A percentile compares a stretch with the other conserved stretches of the same genome.
Evolutionary conservation across 306 rosid genomes (phyloP).

Genomic region (Begonia peltatifolia): DNA sequence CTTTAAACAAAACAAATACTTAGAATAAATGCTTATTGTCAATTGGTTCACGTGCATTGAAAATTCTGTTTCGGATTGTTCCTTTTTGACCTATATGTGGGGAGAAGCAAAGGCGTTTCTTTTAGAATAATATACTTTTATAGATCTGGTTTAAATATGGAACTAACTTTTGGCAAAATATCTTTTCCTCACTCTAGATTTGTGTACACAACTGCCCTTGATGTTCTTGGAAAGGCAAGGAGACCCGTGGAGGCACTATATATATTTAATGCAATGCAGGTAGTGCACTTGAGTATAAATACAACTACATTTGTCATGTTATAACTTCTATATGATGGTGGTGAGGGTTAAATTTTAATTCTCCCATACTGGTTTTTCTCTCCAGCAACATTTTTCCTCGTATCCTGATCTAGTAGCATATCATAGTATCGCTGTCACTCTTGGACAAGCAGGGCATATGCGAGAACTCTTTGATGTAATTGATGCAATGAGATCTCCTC

Average conservation of each 20-base stretch:
- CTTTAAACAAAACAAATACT: no score
- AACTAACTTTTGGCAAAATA: conserved; percentile 3
- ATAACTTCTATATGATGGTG: conserved; percentile 1
- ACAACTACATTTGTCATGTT: neutral
- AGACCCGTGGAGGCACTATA: conserved; percentile 92
- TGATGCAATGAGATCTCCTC: conserved; percentile 75
- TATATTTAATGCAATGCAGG: conserved; percentile 75
- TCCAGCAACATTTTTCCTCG: conserved; percentile 81
- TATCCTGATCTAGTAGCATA: conserved; percentile 91
- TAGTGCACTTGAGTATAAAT: conserved; percentile 10
- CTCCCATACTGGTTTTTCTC: conserved; percentile 12
- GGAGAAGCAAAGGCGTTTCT: no score
- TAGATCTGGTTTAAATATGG: conserved; percentile 3
- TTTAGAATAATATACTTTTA: neutral
- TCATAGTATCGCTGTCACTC: conserved; percentile 77
- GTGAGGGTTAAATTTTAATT: neutral
- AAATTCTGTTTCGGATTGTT: no score
- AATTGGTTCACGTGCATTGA: no score
- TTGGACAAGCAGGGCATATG: conserved; percentile 91
- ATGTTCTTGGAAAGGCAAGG: conserved; percentile 81
- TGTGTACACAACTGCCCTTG: conserved; percentile 72
- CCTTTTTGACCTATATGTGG: no score
- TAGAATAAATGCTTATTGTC: no score
- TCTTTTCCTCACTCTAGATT: conserved; percentile 27
- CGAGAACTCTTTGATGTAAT: conserved; percentile 86